Percentiles rank a stretch among this genome's conserved stretches.
These are phyloP conservation scores for Candida albicans DNA, from an alignment of 1,139 yeast species.

Conservation along the genomic window DNA sequence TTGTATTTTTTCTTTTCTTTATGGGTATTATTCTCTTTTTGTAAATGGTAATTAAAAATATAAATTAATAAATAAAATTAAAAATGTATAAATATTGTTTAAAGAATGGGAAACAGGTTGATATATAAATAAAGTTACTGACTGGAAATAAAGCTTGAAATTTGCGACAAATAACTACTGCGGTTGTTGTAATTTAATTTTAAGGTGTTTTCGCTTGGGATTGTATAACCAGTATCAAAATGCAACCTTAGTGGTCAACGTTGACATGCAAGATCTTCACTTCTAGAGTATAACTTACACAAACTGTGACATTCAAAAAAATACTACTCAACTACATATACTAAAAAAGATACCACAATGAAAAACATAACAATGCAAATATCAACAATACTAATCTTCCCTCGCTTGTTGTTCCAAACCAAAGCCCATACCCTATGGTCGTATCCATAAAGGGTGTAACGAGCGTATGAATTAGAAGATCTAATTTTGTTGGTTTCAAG, in stretches of 20 bases:
- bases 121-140: not conserved
- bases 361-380: conserved; percentile 6
- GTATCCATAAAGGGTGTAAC: conserved; percentile 35
- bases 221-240: no score
- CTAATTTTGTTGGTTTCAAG: conserved; percentile 42
- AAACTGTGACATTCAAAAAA: no score
- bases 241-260: no score
- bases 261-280: no score
- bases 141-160: no score
- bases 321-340: not conserved
- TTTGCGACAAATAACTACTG: no score
- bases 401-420: conserved; percentile 35
- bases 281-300: no score
- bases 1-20: not conserved
- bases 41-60: not conserved
- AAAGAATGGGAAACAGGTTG: not conserved
- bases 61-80: not conserved
- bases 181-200: no score
- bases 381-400: conserved; percentile 35
- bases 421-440: conserved; percentile 40
- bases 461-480: conserved; percentile 28
- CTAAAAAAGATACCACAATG: conserved; percentile 9
- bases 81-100: not conserved
- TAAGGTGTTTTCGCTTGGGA: no score
- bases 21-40: not conserved